Conservation (phyloP, 2,329 filamentous ascomycete species). For the Fusarium hostae region DNA sequence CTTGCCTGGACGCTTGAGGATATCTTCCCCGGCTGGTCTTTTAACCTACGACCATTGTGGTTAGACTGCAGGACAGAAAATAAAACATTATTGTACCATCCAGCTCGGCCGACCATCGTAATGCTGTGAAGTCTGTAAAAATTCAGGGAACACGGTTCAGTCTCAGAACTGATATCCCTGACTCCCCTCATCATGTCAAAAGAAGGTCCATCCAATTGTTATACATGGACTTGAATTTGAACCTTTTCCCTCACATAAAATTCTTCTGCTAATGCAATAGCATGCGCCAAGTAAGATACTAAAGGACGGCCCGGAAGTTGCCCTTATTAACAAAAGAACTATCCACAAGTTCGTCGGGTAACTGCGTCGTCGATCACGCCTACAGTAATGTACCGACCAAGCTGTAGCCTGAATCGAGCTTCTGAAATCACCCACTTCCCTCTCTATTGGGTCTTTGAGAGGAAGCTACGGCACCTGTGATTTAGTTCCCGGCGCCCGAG, state of each 20-base stretch:
- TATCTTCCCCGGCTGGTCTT: slow-evolving; percentile 22
- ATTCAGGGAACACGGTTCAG: slow-evolving; percentile 28
- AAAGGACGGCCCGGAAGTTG: slow-evolving; percentile 7
- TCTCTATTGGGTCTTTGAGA: not conserved
- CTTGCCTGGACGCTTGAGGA: slow-evolving; percentile 25
- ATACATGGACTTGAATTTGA: slow-evolving; percentile 25
- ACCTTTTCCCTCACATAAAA: not conserved
- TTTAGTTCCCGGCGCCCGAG: slow-evolving; percentile 28
- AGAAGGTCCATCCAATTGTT: slow-evolving; percentile 35
- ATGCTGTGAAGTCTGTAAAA: not conserved
- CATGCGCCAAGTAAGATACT: slow-evolving; percentile 1
- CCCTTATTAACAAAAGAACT: slow-evolving; percentile 1
- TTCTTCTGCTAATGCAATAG: slow-evolving; percentile 22
- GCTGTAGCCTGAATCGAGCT: not conserved
- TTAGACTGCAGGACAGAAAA: not conserved
- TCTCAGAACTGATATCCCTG: slow-evolving; percentile 10
- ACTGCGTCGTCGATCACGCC: slow-evolving; percentile 31
- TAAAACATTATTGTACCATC: slow-evolving; percentile 8
- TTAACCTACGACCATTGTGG: slow-evolving; percentile 5
- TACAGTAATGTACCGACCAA: slow-evolving; percentile 2
- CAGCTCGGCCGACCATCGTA: slow-evolving; percentile 1
- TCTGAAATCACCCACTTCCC: slow-evolving; percentile 1
- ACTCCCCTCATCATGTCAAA: slow-evolving; percentile 3
- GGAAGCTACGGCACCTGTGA: slow-evolving; percentile 13
- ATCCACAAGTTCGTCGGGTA: slow-evolving; percentile 39